Base-by-base conservation (phyloP, 2,329 filamentous ascomycete species). In the Bipolaris victoriae region DNA sequence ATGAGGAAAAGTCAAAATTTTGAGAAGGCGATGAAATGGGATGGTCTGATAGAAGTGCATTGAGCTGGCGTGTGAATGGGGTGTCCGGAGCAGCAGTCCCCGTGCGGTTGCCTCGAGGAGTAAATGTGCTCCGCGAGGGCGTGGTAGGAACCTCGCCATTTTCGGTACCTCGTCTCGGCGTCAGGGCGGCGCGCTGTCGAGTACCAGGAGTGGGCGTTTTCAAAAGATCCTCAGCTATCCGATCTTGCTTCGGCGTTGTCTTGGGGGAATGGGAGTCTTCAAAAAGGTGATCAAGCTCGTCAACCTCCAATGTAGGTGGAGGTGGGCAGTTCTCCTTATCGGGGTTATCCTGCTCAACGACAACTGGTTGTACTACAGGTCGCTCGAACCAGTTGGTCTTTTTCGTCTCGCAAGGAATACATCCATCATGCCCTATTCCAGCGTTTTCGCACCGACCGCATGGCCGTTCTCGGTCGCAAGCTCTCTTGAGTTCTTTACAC, bases 241-340 rank as follows among this genome's bases (percentile, higher is more conserved):
- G 33, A 82, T 86, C 63, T 84, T 85, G 86, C n/a, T 82, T 83
- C 1, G 85, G 79, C 75, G 55, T 80, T 77, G 70, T 81, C 83
- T 83, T 84, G 57, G 81, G 81, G 58, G 82, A 85, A 3, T 81
- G 87, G 77, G 81, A 65, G 3, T 88, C 83, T 55, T 88, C 87
- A 66, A 95, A 93, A 4, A 95, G 81, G 48, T 84, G 81, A 39
- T 86, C 83, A 5, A 90, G 74, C 35, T 84, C 82, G 59, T 88
- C 83, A 36, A 78, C 73, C 10, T 69, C 68, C 5, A 78, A 71
- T 18, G 73, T 57, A 26, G 43, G 37, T 9, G 72, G 68, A 5
- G 82, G 80, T 11, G 78, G 79, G 47, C 76, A 76, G 61, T 88
- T 88, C 70, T 88, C 86, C 65, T 88, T 87, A 57, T 87, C 84